Evolutionary conservation across 768 basidiomycete genomes (phyloP), one percentile per base, ranked within the genome.

Genomic region (Strobilomyces confusus): DNA sequence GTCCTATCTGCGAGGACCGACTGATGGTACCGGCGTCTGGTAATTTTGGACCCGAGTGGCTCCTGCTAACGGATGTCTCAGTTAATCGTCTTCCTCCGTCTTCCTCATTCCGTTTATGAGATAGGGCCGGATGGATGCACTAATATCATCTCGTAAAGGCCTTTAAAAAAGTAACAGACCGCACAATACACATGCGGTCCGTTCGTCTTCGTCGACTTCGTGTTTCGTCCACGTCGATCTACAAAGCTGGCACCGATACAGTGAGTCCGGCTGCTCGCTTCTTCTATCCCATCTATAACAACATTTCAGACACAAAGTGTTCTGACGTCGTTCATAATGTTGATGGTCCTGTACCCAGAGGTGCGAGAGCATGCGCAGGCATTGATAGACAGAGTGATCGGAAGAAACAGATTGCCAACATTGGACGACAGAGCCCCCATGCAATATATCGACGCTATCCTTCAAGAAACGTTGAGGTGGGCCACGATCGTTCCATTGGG

Each of bases 381-480:
- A 36, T 23, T 48, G 11, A 50, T 62, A 13, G 63, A 65, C 40
- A 38, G 6, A n/a, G 54, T 62, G 6, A 49, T 68, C 1, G 59
- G 66, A 30, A 57, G 49, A 38, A 51, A 46, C 20, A 58, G 66
- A 43, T 33, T 58, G 2, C 61, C 61, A 5, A 44, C 36, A 15
- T 48, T 65, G 20, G 36, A 49, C 4, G 66, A 67, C 44, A 55
- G 52, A 33, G 29, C 32, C 14, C 58, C 58, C 7, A 47, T 68
- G 48, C 51, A 51, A 14, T 67, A 61, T 22, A 42, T 65, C 3
- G 65, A 61, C 4, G 66, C 66, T 14, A 44, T 67, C 12, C 32
- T 67, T 17, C 52, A 52, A 32, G 65, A 67, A 38, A 55, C 55
- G 3, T 42, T 53, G 50, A 63, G 63, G 45, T 67, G 61, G 69